Evolutionary conservation across 2,329 filamentous ascomycete species (phyloP), one percentile per base, ranked within the genome.

Genomic region (Aureobasidium sp.): DNA sequence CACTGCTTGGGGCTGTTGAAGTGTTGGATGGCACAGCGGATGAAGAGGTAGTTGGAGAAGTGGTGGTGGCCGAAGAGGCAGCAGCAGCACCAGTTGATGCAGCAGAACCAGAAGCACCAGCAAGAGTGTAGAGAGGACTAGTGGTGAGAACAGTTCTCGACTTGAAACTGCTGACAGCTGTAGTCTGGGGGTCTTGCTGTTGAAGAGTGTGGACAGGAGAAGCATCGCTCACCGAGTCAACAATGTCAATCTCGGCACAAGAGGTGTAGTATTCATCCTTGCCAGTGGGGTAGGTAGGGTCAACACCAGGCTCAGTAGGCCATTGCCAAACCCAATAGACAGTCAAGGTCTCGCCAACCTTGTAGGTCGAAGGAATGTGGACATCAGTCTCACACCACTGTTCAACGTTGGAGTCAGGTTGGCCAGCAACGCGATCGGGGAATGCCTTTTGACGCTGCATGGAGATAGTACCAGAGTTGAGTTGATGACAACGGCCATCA

Each of bases 261-360:
- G 80, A 80, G 5, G 81, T 84, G 71, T 86, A 86, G 68, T 79
- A 83, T 71, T 86, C 81, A 65, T 81, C 78, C 65, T 81, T 81
- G 65, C 75, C 76, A 10, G 82, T 67, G 0, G 74, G 74, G 26
- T 74, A 69, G 20, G 74, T 64, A 73, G 75, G 66, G 70, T 74
- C 65, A 72, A 74, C 43, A 70, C 72, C 70, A 9, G 72, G 63
- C 7, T 66, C 67, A 15, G 84, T 87, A 2, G 88, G 87, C 90
- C 92, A 99, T 74, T 96, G 88, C 94, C 94, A 97, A 50, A 97
- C 87, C 93, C 93, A 97, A 79, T 96, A 96, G 57, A 96, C 76
- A 3, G 91, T 93, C 73, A 92, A 90, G 32, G 82, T 81, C 34
- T 86, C 82, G 48, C 85, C 85, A 10, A 79, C 73, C n/a, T 81